phyloP scores from a whole-genome alignment of 2,329 filamentous ascomycete genomes.

The Xylariaceae sp. region DNA sequence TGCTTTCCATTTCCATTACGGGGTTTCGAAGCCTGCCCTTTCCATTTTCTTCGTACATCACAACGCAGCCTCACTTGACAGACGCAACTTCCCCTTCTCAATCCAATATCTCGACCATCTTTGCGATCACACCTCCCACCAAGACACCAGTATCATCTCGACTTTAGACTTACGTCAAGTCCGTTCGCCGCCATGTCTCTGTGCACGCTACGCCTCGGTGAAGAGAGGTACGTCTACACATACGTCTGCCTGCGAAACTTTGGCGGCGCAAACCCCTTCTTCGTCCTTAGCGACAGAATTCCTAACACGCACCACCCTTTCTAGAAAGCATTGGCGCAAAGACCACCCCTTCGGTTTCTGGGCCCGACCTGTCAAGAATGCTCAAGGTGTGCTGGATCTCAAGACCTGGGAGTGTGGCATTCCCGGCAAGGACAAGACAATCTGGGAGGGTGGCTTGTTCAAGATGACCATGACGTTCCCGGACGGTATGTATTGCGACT shows the following conservation, averaged over 20 bases:
- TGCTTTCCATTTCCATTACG: too few relatives aligned
- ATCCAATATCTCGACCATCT: neutral
- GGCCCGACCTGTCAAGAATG: conserved; percentile 77
- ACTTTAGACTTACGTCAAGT: neutral
- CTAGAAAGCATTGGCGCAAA: conserved; percentile 93
- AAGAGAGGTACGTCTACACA: conserved; percentile 66
- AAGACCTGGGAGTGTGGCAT: conserved; percentile 97
- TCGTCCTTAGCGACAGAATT: too few relatives aligned
- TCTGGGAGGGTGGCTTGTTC: conserved; percentile 97
- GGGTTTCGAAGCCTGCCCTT: too few relatives aligned
- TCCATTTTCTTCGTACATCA: too few relatives aligned
- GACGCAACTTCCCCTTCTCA: neutral
- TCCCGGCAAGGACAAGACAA: conserved; percentile 91
- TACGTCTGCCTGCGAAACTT: neutral
- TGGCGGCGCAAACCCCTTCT: too few relatives aligned
- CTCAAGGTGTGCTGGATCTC: conserved; percentile 79
- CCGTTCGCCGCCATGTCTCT: conserved; percentile 64
- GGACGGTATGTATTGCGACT: conserved; percentile 62
- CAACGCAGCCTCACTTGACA: neutral
- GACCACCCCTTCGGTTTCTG: conserved; percentile 98
- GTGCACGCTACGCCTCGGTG: conserved; percentile 80
- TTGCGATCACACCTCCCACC: neutral
- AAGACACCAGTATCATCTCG: neutral
- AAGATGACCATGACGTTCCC: conserved; percentile 92
- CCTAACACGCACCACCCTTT: conserved; percentile 16